Evolutionary conservation across 495 filamentous ascomycete species (phyloP), one percentile per base, ranked within the genome.

Genomic region (Astrothelium subdiscretum): DNA sequence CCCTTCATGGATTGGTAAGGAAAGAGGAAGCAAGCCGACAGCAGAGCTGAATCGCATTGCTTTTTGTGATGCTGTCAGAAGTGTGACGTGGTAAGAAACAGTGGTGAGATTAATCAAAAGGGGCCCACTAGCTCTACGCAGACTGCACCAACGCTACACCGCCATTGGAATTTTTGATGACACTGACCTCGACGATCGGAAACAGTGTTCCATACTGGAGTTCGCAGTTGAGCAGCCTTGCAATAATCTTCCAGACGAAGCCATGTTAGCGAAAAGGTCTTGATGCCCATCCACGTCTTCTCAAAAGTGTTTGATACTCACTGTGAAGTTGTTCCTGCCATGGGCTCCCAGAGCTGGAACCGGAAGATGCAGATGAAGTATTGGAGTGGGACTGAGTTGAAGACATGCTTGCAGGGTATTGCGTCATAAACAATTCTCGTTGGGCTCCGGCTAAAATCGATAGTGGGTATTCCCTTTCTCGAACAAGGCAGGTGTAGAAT

Each of bases 131-230:
- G 48, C 48, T 10, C 11, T 26, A 26, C 24, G 8, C 20, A 2
- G 12, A 54, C 48, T 54, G 20, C 22, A 3, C 22, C 20, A 26
- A 8, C 48, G 20, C 48, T 54, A 27, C 48, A 54, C 48, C 48
- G 48, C 48, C 48, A 59, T 22, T 12, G 22, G 57, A 15, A 8
- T n/a, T 32, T 32, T 11, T 59, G 10, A 32, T 26, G 13, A 42
- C 22, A 59, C 66, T 31, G 62, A 68, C 68, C 68, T 65, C 68
- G 51, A 40, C 63, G 61, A 48, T 70, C 68, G 13, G 68, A 70
- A 22, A 68, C 26, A n/a, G 68, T 64, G 32, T 68, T 62, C 42
- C 54, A 70, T 1, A 58, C 27, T 31, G 68, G 68, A 31, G 26
- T n/a, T 31, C 64, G 63, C 29, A 66, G 27, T 0, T 32, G 60